These are phyloP conservation scores for Pseudoturritis turrita DNA, from an alignment of 345 rosid species.

Conservation along the genomic window DNA sequence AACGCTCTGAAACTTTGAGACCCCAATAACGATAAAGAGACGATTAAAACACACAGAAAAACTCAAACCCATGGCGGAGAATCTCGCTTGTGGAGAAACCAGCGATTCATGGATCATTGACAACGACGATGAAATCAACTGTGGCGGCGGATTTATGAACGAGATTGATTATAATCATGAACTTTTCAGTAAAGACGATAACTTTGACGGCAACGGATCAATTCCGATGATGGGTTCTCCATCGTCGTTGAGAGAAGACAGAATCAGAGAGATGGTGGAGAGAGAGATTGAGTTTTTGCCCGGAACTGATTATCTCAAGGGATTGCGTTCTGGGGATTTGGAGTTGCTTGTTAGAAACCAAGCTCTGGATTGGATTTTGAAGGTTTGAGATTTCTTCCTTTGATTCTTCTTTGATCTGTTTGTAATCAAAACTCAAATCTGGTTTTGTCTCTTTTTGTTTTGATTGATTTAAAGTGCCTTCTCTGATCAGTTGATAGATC, in stretches of 20 bases:
- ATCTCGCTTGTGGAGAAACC: constrained; percentile 53
- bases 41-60: background rate
- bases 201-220: constrained; percentile 31
- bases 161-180: constrained; percentile 1
- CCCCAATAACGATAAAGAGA: constrained; percentile 8
- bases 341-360: constrained; percentile 46
- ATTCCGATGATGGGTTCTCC: constrained; percentile 32
- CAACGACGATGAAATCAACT: constrained; percentile 26
- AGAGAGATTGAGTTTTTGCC: constrained; percentile 52
- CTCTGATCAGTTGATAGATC: constrained; percentile 18
- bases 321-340: constrained; percentile 53
- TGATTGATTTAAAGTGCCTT: background rate
- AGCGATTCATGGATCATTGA: constrained; percentile 40
- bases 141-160: constrained; percentile 9
- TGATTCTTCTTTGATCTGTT: background rate
- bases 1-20: constrained; percentile 19
- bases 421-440: constrained; percentile 4
- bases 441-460: background rate
- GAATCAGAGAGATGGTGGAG: constrained; percentile 47
- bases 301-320: constrained; percentile 45
- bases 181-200: constrained; percentile 22
- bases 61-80: constrained; percentile 37
- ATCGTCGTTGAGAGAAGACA: constrained; percentile 39
- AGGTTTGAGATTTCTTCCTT: constrained; percentile 38
- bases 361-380: constrained; percentile 65